phyloP scores from a whole-genome alignment of 2,329 filamentous ascomycete species.

The Pyricularia sp. region DNA sequence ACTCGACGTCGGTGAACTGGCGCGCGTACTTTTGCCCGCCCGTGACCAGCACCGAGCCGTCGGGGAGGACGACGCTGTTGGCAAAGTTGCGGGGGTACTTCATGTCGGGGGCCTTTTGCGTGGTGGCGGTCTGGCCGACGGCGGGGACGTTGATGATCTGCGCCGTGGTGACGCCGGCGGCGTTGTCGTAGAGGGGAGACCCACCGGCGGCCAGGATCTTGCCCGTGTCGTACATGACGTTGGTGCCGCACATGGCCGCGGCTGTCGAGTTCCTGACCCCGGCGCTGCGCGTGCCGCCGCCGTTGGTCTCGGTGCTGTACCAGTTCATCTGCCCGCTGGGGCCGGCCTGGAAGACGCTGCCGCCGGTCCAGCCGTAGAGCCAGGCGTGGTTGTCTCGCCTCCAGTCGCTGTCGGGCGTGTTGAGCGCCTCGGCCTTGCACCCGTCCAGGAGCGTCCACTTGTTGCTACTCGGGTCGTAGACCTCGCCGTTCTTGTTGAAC shows the following conservation, averaged over 20 bases:
- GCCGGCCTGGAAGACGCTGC: slow-evolving; percentile 39
- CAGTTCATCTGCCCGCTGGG: slow-evolving; percentile 42
- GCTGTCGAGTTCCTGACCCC: slow-evolving; percentile 28
- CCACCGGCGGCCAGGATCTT: slow-evolving; percentile 42
- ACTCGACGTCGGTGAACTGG: not conserved
- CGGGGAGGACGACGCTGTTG: slow-evolving; percentile 35
- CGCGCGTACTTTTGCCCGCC: slow-evolving; percentile 32
- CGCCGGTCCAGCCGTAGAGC: slow-evolving; percentile 38
- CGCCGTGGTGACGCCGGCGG: slow-evolving; percentile 2
- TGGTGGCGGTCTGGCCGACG: not conserved
- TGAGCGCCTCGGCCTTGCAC: slow-evolving; percentile 29
- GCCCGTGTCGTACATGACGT: slow-evolving; percentile 42
- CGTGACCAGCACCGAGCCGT: slow-evolving; percentile 34
- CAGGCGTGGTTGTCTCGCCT: slow-evolving; percentile 44
- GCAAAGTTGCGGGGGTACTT: slow-evolving; percentile 28
- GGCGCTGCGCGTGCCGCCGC: slow-evolving; percentile 27
- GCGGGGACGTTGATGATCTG: not conserved
- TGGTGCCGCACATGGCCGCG: slow-evolving; percentile 41
- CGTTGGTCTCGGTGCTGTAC: slow-evolving; percentile 28
- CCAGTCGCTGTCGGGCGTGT: slow-evolving; percentile 29
- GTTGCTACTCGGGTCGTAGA: slow-evolving; percentile 29
- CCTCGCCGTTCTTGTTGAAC: slow-evolving; percentile 37
- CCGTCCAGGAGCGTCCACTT: slow-evolving; percentile 30
- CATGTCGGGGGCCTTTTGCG: slow-evolving; percentile 14
- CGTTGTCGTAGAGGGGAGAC: slow-evolving; percentile 28